Percentiles rank a stretch among this genome's conserved stretches.
Evolutionary conservation across 2,329 filamentous ascomycete genomes (phyloP).

Genomic region (Cladosporium sp.): DNA sequence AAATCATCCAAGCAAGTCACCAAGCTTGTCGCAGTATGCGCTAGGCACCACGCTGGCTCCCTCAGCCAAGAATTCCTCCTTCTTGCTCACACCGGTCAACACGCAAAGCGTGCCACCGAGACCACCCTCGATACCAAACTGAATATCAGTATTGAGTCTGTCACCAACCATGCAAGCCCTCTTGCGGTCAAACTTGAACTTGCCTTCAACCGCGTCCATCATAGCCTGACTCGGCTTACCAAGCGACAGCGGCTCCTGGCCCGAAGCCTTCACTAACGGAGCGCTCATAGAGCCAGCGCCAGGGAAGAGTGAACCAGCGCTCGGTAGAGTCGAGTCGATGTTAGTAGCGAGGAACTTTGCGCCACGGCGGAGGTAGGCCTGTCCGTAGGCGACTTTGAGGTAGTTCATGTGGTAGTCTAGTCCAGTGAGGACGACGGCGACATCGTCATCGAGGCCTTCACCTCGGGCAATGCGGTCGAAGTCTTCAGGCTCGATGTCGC

Average conservation of each 20-base stretch:
- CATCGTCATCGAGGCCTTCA: conserved; percentile 78
- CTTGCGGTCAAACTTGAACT: conserved; percentile 80
- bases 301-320: conserved; percentile 77
- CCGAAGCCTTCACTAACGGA: conserved; percentile 63
- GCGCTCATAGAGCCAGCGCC: conserved; percentile 81
- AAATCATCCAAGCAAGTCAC: conserved; percentile 58
- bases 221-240: conserved; percentile 97
- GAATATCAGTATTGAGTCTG: conserved; percentile 89
- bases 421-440: conserved; percentile 83
- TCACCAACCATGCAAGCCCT: conserved; percentile 96
- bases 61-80: conserved; percentile 73
- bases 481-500: conserved; percentile 76
- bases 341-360: conserved; percentile 92
- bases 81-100: conserved; percentile 81
- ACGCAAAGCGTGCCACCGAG: conserved; percentile 89
- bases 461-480: conserved; percentile 69
- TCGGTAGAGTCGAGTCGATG: conserved; percentile 82
- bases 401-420: conserved; percentile 96
- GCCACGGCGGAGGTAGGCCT: conserved; percentile 78
- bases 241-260: conserved; percentile 67
- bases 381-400: conserved; percentile 78
- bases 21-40: conserved; percentile 79
- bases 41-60: conserved; percentile 67
- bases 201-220: conserved; percentile 98
- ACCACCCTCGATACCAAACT: conserved; percentile 86